Conservation (phyloP, 352 stramenopile genomes). For the Globisporangium radiosum region DNA sequence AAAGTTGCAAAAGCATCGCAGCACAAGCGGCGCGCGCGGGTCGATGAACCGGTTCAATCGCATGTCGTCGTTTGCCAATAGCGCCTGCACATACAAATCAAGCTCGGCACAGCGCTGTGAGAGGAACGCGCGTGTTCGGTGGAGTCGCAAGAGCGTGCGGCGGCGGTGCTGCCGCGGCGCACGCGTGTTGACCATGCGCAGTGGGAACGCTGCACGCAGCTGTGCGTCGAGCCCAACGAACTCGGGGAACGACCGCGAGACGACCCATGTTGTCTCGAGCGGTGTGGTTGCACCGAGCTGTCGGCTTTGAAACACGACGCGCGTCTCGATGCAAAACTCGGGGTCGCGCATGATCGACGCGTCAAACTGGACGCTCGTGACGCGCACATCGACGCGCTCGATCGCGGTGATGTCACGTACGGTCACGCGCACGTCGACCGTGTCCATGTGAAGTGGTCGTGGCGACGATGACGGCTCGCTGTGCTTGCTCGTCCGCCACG, state of each 20-base stretch:
- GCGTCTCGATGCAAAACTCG: constrained; percentile 60
- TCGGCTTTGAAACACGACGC: constrained; percentile 58
- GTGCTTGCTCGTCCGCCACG: too few relatives aligned
- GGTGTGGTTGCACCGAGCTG: constrained; percentile 36
- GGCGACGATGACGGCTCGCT: neutral
- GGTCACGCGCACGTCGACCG: neutral
- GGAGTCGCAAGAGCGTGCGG: constrained; percentile 51
- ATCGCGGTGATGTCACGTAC: constrained; percentile 65
- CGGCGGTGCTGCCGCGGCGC: constrained; percentile 44
- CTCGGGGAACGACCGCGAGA: constrained; percentile 67
- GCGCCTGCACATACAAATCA: constrained; percentile 43
- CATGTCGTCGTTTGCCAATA: constrained; percentile 39
- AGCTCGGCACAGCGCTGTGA: constrained; percentile 50
- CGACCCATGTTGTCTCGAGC: constrained; percentile 50
- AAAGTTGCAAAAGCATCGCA: constrained; percentile 83
- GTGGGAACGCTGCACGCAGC: constrained; percentile 49
- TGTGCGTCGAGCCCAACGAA: constrained; percentile 71
- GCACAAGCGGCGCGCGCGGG: constrained; percentile 51
- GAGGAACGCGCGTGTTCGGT: constrained; percentile 56
- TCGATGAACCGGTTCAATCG: constrained; percentile 69
- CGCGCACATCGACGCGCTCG: constrained; percentile 42
- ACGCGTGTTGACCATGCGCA: constrained; percentile 51
- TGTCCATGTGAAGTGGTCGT: neutral
- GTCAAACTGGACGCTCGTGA: constrained; percentile 69
- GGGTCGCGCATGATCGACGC: constrained; percentile 70